These are phyloP conservation scores for Alopecurus myosuroides DNA, from an alignment of 176 grass and related monocot genomes.

Conservation along the genomic window DNA sequence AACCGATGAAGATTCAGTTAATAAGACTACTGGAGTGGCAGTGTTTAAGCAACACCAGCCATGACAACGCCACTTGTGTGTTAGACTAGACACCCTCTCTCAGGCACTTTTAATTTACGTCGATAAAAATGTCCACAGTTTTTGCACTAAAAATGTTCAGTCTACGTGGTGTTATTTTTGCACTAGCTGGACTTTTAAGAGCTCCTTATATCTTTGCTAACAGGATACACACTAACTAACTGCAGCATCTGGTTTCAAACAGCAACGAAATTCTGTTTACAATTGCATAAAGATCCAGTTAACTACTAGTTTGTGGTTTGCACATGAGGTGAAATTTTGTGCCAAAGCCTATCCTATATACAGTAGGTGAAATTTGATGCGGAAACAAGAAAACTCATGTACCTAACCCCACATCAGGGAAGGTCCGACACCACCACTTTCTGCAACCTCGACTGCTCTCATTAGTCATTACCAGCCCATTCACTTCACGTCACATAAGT, in stretches of 20 bases:
- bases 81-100: not conserved
- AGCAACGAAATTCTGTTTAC: not conserved
- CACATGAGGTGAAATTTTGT: not conserved
- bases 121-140: not conserved
- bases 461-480: not conserved
- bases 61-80: not conserved
- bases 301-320: not conserved
- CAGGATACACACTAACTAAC: not conserved
- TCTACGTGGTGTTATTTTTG: not conserved
- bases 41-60: no score
- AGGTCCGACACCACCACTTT: not conserved
- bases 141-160: not conserved
- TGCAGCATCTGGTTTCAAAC: not conserved
- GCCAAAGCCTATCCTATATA: not conserved
- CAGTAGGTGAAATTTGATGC: no score
- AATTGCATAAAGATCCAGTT: not conserved
- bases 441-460: no score
- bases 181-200: not conserved
- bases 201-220: not conserved
- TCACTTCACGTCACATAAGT: not conserved
- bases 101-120: no score
- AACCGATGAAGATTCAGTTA: not conserved
- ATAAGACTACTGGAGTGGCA: not conserved
- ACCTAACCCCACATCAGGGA: not conserved
- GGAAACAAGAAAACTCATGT: not conserved